Conservation (phyloP, 2,329 filamentous ascomycete genomes). For the Bimuria novae-zelandiae region DNA sequence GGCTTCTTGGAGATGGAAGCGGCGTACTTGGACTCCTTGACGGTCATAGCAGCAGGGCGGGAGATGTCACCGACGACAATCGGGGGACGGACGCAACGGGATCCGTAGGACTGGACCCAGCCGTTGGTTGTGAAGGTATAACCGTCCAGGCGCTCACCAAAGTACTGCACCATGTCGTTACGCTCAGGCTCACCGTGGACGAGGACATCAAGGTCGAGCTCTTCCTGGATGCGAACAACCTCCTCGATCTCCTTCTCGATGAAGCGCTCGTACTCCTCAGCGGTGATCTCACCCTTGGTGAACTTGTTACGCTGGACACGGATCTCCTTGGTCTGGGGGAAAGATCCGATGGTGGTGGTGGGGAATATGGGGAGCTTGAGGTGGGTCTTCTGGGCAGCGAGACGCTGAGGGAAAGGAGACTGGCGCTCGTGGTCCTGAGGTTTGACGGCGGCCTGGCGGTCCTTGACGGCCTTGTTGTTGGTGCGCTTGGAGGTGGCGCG, state of each 20-base stretch:
- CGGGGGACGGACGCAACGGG: constrained; percentile 95
- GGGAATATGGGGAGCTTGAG: constrained; percentile 96
- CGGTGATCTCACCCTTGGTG: constrained; percentile 96
- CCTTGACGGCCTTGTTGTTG: constrained; percentile 97
- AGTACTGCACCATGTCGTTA: constrained; percentile 99
- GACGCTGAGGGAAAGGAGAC: constrained; percentile 83
- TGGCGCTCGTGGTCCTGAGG: constrained; percentile 88
- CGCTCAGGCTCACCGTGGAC: constrained; percentile 99
- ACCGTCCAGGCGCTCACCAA: constrained; percentile 93
- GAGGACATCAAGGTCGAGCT: constrained; percentile 94
- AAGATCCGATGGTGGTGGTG: constrained; percentile 98
- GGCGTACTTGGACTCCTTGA: constrained; percentile 99
- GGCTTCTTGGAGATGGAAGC: constrained; percentile 95
- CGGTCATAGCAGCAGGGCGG: constrained; percentile 94
- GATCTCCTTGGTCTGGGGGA: constrained; percentile 99
- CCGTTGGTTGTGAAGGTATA: constrained; percentile 99
- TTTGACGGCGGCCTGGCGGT: constrained; percentile 87
- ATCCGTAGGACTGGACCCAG: constrained; percentile 98
- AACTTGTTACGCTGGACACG: constrained; percentile 96
- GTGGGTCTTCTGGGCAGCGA: constrained; percentile 85
- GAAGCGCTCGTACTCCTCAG: constrained; percentile 94
- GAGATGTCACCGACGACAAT: constrained; percentile 99
- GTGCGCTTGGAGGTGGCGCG: constrained; percentile 91
- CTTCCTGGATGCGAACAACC: constrained; percentile 95
- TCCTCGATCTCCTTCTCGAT: constrained; percentile 98